Evolutionary conservation across 2,329 filamentous ascomycete species (phyloP).

Genomic region (Xylaria sp.): DNA sequence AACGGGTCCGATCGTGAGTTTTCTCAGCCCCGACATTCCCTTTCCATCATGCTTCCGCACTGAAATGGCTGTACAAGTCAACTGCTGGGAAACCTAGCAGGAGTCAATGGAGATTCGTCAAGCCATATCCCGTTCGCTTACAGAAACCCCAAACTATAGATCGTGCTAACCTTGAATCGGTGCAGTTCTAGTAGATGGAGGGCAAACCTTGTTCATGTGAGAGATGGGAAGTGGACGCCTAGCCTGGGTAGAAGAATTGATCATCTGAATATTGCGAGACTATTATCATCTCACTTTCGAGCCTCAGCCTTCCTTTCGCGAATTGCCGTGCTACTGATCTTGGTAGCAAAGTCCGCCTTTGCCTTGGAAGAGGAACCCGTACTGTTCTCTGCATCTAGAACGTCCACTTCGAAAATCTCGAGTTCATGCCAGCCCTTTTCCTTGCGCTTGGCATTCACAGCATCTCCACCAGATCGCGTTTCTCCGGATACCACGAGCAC

Average conservation of each 20-base stretch:
- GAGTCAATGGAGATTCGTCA: neutral
- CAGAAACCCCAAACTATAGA: neutral
- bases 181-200: constrained; percentile 65
- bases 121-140: neutral
- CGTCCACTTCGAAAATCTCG: constrained; percentile 86
- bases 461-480: constrained; percentile 80
- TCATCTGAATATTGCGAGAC: neutral
- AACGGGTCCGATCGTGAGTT: constrained; percentile 62
- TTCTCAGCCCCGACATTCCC: neutral
- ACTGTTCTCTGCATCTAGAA: constrained; percentile 72
- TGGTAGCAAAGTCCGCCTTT: constrained; percentile 74
- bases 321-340: constrained; percentile 92
- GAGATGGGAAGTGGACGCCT: neutral
- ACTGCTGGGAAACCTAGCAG: neutral
- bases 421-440: constrained; percentile 78
- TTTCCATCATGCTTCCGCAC: neutral
- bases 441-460: constrained; percentile 81
- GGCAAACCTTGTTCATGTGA: constrained; percentile 45
- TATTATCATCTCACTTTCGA: constrained; percentile 12
- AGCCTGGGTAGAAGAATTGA: neutral
- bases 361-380: constrained; percentile 49
- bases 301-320: constrained; percentile 52
- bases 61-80: neutral
- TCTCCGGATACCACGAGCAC: constrained; percentile 87
- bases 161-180: constrained; percentile 6